phyloP scores from a whole-genome alignment of 106 monocot species.

The Hemerocallis citrina region DNA sequence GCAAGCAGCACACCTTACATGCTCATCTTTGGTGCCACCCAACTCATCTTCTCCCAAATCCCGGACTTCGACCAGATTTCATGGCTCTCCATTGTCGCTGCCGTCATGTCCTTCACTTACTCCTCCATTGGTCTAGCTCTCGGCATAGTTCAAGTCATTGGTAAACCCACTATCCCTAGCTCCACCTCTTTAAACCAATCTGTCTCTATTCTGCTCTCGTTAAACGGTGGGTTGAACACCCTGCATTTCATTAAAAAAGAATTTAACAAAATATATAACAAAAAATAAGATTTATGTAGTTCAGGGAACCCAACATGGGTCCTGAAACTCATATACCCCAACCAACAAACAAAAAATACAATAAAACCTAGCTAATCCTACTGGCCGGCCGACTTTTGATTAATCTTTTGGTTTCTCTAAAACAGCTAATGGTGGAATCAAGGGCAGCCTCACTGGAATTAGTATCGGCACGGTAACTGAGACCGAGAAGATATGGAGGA shows the following conservation, averaged over 20 bases:
- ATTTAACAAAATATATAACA: neutral
- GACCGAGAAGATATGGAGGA: conserved; percentile 29
- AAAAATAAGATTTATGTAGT: neutral
- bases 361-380: too few species aligned
- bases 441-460: conserved; percentile 18
- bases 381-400: neutral
- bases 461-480: conserved; percentile 4
- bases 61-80: conserved; percentile 77
- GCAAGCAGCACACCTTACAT: conserved; percentile 32
- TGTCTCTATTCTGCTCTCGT: too few species aligned
- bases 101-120: conserved; percentile 81
- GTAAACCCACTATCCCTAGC: too few species aligned
- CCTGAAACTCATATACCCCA: too few species aligned
- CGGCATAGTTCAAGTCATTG: conserved; percentile 71
- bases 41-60: conserved; percentile 64
- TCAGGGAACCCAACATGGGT: too few species aligned
- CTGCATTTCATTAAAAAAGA: neutral
- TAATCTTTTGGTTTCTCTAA: neutral
- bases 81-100: conserved; percentile 72
- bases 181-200: too few species aligned
- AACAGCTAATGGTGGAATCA: conserved; percentile 33
- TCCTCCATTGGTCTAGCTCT: conserved; percentile 62
- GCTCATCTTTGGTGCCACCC: conserved; percentile 61
- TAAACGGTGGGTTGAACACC: neutral
- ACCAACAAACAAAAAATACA: too few species aligned